A percentile compares a stretch with the other conserved stretches of the same genome.
Evolutionary conservation across 129 eudicot genomes (phyloP).

Genomic region (Sambucus nigra): DNA sequence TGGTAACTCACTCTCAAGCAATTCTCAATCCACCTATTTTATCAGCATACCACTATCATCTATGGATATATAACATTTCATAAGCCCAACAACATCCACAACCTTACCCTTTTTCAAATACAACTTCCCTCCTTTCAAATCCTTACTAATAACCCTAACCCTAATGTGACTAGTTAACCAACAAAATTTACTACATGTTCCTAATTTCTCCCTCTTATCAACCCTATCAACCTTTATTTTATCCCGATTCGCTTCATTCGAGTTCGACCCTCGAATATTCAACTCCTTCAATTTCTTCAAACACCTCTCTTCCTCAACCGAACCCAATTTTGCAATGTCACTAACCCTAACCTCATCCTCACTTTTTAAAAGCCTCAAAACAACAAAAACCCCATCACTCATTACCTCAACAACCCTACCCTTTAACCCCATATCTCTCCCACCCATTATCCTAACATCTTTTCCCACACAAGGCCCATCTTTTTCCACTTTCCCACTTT

Average conservation of each 20-base stretch:
- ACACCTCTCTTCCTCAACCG: constrained; percentile 48
- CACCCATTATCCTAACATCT: constrained; percentile 43
- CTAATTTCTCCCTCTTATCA: constrained; percentile 19
- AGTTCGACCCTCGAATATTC: constrained; percentile 14
- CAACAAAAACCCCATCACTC: constrained; percentile 21
- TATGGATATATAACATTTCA: constrained; percentile 62
- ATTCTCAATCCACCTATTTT: constrained; percentile 68
- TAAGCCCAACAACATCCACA: constrained; percentile 86
- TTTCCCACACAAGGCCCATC: constrained; percentile 26
- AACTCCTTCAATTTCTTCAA: constrained; percentile 36
- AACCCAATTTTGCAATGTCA: constrained; percentile 46
- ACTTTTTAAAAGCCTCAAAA: constrained; percentile 29
- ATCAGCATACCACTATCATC: constrained; percentile 65
- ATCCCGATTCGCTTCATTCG: constrained; percentile 10
- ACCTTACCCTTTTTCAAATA: constrained; percentile 72
- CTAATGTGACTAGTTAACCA: constrained; percentile 77
- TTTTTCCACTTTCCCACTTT: constrained; percentile 4
- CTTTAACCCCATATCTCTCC: constrained; percentile 45
- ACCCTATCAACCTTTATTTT: constrained; percentile 17
- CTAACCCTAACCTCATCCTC: constrained; percentile 24
- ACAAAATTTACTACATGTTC: constrained; percentile 8
- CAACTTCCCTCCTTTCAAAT: constrained; percentile 66
- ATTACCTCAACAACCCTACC: constrained; percentile 39
- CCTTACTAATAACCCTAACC: constrained; percentile 62
- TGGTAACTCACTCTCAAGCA: constrained; percentile 75